Evolutionary conservation across 2,329 filamentous ascomycete species (phyloP).

Genomic region (Fusarium sp.): DNA sequence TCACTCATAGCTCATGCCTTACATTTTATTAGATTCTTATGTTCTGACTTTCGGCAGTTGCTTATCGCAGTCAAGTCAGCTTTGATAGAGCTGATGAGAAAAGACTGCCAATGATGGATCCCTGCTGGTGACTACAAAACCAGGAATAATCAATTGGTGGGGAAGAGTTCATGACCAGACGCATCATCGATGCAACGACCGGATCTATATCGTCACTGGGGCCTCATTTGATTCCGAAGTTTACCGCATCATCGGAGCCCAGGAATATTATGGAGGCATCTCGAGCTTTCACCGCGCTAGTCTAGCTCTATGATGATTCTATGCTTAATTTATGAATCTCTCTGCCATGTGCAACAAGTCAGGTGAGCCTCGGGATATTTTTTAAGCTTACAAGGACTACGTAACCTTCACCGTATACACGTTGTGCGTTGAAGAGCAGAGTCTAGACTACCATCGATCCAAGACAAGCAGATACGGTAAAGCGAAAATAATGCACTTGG

Average conservation of each 20-base stretch:
- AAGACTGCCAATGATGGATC: background rate
- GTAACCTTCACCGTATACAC: background rate
- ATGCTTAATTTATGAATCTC: background rate
- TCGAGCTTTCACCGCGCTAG: background rate
- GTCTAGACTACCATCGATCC: background rate
- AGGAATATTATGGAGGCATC: background rate
- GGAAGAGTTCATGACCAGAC: constrained; percentile 1
- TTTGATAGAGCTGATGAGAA: background rate
- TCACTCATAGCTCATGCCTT: background rate
- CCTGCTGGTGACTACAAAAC: constrained; percentile 8
- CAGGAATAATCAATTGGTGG: background rate
- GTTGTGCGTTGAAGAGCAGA: background rate
- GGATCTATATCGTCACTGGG: constrained; percentile 10
- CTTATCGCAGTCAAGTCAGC: background rate
- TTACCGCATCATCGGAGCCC: constrained; percentile 4
- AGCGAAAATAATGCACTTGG: background rate
- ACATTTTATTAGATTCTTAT: background rate
- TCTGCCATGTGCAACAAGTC: background rate
- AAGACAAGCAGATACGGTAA: background rate
- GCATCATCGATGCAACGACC: constrained; percentile 8
- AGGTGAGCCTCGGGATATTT: background rate
- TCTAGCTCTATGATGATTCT: background rate
- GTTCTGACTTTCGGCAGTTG: background rate
- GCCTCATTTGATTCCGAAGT: constrained; percentile 15
- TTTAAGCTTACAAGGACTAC: background rate